Percentiles rank a stretch among this genome's conserved stretches.
Evolutionary conservation across 2,329 filamentous ascomycete species (phyloP).

Genomic region (Beauveria rudraprayagi): DNA sequence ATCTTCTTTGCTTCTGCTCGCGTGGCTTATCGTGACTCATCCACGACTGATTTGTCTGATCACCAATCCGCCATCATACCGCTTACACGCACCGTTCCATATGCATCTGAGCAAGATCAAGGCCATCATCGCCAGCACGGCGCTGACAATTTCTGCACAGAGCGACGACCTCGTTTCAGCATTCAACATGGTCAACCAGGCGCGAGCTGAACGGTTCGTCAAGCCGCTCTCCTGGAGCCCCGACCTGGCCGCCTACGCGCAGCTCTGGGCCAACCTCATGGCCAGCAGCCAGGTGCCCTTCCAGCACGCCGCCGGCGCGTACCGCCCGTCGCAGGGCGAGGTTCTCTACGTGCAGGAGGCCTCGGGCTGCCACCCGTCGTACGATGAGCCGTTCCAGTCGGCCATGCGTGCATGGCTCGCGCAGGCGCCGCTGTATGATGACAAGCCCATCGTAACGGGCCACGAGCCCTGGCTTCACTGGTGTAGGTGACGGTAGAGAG

Average conservation of each 20-base stretch:
- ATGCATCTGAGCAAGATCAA: constrained; percentile 3
- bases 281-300: constrained; percentile 22
- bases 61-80: not conserved
- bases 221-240: constrained; percentile 23
- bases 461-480: constrained; percentile 29
- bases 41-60: not conserved
- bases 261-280: constrained; percentile 28
- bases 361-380: constrained; percentile 21
- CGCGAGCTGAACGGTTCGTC: constrained; percentile 21
- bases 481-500: constrained; percentile 20
- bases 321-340: constrained; percentile 28
- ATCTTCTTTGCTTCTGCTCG: not conserved
- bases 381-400: constrained; percentile 23
- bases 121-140: constrained; percentile 11
- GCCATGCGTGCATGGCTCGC: constrained; percentile 25
- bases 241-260: constrained; percentile 24
- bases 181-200: constrained; percentile 24
- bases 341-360: constrained; percentile 25
- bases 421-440: constrained; percentile 22
- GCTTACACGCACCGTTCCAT: not conserved
- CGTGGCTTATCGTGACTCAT: not conserved
- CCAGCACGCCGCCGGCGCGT: constrained; percentile 22
- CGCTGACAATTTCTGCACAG: constrained; percentile 9
- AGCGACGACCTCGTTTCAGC: constrained; percentile 20
- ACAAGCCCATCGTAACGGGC: constrained; percentile 23